Evolutionary conservation across 495 filamentous ascomycete species (phyloP).

Genomic region (Penicillium soppii): DNA sequence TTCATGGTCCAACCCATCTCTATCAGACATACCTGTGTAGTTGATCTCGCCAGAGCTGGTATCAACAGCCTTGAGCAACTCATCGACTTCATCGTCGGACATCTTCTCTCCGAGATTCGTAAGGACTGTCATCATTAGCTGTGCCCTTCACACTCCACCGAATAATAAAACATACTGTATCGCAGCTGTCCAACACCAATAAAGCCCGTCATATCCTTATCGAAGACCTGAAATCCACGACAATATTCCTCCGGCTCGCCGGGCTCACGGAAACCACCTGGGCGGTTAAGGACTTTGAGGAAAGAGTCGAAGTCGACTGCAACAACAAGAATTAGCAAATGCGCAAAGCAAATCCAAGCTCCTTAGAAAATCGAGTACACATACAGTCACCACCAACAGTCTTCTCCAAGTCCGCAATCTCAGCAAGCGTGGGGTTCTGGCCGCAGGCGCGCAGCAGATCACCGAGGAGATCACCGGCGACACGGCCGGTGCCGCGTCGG

Average conservation of each 20-base stretch:
- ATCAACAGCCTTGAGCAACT: slow-evolving; percentile 95
- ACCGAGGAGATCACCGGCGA: slow-evolving; percentile 79
- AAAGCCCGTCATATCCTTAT: slow-evolving; percentile 97
- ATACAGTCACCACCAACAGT: slow-evolving; percentile 84
- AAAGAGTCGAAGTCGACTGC: slow-evolving; percentile 98
- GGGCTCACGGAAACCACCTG: slow-evolving; percentile 95
- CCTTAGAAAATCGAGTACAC: slow-evolving; percentile 30
- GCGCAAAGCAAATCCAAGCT: no score
- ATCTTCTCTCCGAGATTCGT: slow-evolving; percentile 99
- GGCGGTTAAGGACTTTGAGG: slow-evolving; percentile 90
- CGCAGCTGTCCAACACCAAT: slow-evolving; percentile 95
- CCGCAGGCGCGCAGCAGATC: slow-evolving; percentile 95
- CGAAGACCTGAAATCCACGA: slow-evolving; percentile 97
- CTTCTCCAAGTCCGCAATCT: slow-evolving; percentile 88
- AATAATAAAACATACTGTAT: slow-evolving; percentile 61
- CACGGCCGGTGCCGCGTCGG: slow-evolving; percentile 92
- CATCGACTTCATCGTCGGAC: slow-evolving; percentile 96
- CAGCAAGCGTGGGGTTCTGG: slow-evolving; percentile 92
- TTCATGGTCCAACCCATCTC: no score
- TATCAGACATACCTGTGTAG: slow-evolving; percentile 79
- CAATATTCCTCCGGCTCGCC: slow-evolving; percentile 98
- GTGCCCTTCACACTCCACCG: neutral
- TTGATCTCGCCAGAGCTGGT: slow-evolving; percentile 93
- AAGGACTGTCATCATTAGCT: slow-evolving; percentile 55
- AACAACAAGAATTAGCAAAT: neutral